Conservation (phyloP, 331 rosid genomes). For the Arachis monticola region DNA sequence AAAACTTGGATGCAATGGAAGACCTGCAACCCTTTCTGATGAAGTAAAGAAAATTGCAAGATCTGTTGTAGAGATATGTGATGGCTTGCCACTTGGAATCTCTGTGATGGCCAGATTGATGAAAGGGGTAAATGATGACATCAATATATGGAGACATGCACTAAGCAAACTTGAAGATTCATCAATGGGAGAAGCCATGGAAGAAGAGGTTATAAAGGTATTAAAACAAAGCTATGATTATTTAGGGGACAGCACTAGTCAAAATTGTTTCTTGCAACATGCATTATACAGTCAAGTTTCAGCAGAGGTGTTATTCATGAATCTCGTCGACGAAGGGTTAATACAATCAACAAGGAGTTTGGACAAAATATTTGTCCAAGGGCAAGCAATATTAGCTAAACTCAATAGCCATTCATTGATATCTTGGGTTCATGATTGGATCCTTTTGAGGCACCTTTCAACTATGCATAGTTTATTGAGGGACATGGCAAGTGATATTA, state of each 20-base stretch:
- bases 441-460: too few relatives aligned
- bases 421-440: too few relatives aligned
- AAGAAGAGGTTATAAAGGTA: not conserved
- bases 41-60: not conserved
- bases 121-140: not conserved
- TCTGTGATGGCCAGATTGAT: not conserved
- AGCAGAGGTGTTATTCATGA: not conserved
- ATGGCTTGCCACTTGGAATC: not conserved
- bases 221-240: not conserved
- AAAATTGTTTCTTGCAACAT: not conserved
- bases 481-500: not conserved
- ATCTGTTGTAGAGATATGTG: not conserved
- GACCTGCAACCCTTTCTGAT: not conserved
- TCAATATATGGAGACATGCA: not conserved
- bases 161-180: not conserved
- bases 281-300: not conserved
- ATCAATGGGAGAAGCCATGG: not conserved
- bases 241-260: not conserved
- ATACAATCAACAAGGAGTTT: not conserved
- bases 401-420: not conserved
- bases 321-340: not conserved
- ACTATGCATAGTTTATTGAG: not conserved
- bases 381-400: not conserved
- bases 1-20: slow-evolving; percentile 7
- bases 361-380: not conserved